Evolutionary conservation across 352 stramenopile species (phyloP).

Genomic region (Phytophthora fragariaefolia): DNA sequence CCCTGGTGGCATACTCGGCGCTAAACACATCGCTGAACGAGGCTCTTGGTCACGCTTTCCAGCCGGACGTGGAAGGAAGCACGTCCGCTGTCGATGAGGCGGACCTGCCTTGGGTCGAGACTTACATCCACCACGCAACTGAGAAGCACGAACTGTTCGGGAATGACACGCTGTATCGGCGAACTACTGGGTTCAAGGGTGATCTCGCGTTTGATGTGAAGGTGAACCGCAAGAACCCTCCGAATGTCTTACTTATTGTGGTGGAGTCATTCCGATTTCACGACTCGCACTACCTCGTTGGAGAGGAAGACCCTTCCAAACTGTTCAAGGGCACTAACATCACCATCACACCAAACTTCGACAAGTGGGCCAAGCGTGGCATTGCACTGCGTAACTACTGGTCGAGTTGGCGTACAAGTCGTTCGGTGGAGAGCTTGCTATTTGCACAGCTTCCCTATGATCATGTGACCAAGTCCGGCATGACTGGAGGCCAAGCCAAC

Average conservation of each 20-base stretch:
- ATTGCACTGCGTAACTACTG: slow-evolving; percentile 59
- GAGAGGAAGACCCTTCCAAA: slow-evolving; percentile 40
- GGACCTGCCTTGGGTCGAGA: not conserved
- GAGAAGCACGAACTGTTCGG: slow-evolving; percentile 20
- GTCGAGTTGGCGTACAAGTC: slow-evolving; percentile 63
- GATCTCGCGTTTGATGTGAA: slow-evolving; percentile 45
- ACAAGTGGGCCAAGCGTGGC: slow-evolving; percentile 47
- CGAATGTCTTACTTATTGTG: slow-evolving; percentile 50
- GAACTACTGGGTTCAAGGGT: slow-evolving; percentile 49
- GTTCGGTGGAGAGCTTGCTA: slow-evolving; percentile 57
- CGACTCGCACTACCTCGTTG: slow-evolving; percentile 52
- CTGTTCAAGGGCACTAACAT: slow-evolving; percentile 24
- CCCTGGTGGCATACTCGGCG: slow-evolving; percentile 19
- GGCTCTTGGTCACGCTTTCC: slow-evolving; percentile 2
- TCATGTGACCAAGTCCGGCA: slow-evolving; percentile 37
- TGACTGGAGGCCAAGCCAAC: slow-evolving; percentile 26
- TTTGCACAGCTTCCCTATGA: slow-evolving; percentile 63
- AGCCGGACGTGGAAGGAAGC: not conserved
- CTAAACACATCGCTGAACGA: slow-evolving; percentile 26
- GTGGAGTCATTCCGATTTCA: slow-evolving; percentile 58
- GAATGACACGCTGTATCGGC: slow-evolving; percentile 40
- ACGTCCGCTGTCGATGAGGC: not conserved
- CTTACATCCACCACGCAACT: slow-evolving; percentile 18
- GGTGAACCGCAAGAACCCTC: slow-evolving; percentile 33
- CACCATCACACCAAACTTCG: slow-evolving; percentile 48